Evolutionary conservation across 441 rosid species (phyloP).

Genomic region (Jatropha multifida): DNA sequence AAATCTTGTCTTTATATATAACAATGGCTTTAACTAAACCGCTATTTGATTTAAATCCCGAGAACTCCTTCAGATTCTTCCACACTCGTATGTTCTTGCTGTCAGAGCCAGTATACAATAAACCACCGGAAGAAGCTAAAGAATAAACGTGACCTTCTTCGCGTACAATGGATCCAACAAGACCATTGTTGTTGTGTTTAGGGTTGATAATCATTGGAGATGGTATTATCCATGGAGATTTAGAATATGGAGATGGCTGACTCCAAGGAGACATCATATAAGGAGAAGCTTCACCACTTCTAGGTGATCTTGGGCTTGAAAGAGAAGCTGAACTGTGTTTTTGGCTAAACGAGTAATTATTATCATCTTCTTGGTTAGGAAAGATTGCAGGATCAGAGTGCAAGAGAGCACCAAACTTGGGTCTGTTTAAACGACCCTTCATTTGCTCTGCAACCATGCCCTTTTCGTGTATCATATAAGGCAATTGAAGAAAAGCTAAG

Average conservation of each 20-base stretch:
- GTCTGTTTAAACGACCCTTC: constrained; percentile 28
- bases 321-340: constrained; percentile 23
- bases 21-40: constrained; percentile 88
- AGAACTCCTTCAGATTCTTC: constrained; percentile 69
- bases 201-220: constrained; percentile 23
- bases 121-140: constrained; percentile 61
- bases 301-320: constrained; percentile 37
- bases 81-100: constrained; percentile 90
- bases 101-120: constrained; percentile 81
- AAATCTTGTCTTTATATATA: constrained; percentile 62
- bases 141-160: constrained; percentile 96
- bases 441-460: constrained; percentile 22
- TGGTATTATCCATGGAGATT: constrained; percentile 69
- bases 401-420: constrained; percentile 51
- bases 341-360: no score
- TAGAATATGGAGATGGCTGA: constrained; percentile 53
- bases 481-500: neutral
- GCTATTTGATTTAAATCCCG: constrained; percentile 80
- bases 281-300: constrained; percentile 55
- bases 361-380: constrained; percentile 28
- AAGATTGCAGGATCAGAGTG: constrained; percentile 34
- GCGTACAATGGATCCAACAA: constrained; percentile 75
- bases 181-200: constrained; percentile 33
- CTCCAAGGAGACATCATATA: constrained; percentile 51
- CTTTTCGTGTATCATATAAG: constrained; percentile 23